These are phyloP conservation scores for Solanum sparsipilum DNA, from an alignment of 257 asterid species.

Conservation along the genomic window DNA sequence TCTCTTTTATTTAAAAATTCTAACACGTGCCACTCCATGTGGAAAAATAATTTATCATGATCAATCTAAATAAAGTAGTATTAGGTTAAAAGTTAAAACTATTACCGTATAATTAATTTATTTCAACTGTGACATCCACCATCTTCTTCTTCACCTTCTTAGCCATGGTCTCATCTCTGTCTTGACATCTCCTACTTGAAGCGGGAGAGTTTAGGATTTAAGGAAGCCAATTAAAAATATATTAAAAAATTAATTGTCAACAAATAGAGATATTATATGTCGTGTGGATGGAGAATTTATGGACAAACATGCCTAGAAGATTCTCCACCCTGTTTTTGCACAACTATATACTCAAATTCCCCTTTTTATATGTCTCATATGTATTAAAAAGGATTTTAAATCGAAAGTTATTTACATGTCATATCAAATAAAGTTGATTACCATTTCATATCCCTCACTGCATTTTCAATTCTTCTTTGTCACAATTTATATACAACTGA, in stretches of 20 bases:
- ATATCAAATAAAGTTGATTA: background rate
- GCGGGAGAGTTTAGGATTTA: background rate
- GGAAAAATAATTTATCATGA: too few relatives aligned
- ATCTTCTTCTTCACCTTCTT: background rate
- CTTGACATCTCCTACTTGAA: background rate
- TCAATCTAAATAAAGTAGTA: too few relatives aligned
- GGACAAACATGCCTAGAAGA: background rate
- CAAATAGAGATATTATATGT: background rate
- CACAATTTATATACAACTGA: background rate
- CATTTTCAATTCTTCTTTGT: background rate
- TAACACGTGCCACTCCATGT: too few relatives aligned
- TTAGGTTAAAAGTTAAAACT: too few relatives aligned
- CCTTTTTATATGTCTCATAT: background rate
- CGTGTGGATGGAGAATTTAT: background rate
- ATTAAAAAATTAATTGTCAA: background rate
- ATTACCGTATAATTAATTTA: too few relatives aligned
- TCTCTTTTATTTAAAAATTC: too few relatives aligned
- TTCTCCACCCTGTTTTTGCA: background rate
- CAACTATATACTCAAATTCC: background rate
- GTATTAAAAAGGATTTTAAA: background rate
- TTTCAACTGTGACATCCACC: background rate
- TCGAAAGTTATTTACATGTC: background rate
- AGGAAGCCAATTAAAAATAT: background rate
- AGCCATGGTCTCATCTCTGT: background rate
- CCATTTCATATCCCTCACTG: background rate